These are phyloP conservation scores for Glaciozyma antarctica DNA, from an alignment of 768 basidiomycete species.

Conservation along the genomic window DNA sequence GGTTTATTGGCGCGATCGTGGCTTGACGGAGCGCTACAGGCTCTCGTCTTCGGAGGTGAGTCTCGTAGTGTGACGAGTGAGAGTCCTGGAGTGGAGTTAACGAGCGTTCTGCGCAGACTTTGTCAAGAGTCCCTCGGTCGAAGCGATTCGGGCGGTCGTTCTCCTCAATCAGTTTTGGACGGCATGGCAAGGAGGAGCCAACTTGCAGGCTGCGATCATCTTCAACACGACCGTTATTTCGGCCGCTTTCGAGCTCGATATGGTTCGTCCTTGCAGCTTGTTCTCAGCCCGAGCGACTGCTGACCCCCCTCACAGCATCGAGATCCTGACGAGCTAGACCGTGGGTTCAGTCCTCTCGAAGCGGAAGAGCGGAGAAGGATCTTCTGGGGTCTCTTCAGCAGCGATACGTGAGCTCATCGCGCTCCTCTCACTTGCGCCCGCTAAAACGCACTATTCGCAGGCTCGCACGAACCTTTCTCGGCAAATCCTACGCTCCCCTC, in stretches of 20 bases:
- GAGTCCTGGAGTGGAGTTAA: not conserved
- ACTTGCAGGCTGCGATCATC: not conserved
- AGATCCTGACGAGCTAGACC: slow-evolving; percentile 17
- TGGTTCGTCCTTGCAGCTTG: not conserved
- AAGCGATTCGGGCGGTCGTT: slow-evolving; percentile 8
- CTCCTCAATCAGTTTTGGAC: slow-evolving; percentile 14
- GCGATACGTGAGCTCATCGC: slow-evolving; percentile 7
- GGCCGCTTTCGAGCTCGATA: slow-evolving; percentile 2
- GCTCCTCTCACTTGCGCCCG: not conserved
- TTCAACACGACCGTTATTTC: not conserved
- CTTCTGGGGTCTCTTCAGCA: slow-evolving; percentile 16
- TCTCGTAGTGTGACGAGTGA: not conserved
- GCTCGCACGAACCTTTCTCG: slow-evolving; percentile 2
- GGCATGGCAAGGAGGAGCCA: slow-evolving; percentile 3
- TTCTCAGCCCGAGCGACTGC: not conserved
- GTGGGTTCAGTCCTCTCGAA: slow-evolving; percentile 1
- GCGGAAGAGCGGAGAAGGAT: slow-evolving; percentile 11
- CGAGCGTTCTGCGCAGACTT: not conserved
- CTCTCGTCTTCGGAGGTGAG: slow-evolving; percentile 11
- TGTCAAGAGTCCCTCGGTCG: slow-evolving; percentile 1
- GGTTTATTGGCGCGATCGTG: slow-evolving; percentile 14
- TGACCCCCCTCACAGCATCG: not conserved
- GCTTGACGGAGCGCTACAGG: slow-evolving; percentile 12
- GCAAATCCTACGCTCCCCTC: slow-evolving; percentile 1
- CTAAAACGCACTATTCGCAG: not conserved